Percentiles rank a stretch among this genome's conserved stretches.
Conservation (phyloP, 2,329 filamentous ascomycete species). For the Myriosclerotinia scirpicola region DNA sequence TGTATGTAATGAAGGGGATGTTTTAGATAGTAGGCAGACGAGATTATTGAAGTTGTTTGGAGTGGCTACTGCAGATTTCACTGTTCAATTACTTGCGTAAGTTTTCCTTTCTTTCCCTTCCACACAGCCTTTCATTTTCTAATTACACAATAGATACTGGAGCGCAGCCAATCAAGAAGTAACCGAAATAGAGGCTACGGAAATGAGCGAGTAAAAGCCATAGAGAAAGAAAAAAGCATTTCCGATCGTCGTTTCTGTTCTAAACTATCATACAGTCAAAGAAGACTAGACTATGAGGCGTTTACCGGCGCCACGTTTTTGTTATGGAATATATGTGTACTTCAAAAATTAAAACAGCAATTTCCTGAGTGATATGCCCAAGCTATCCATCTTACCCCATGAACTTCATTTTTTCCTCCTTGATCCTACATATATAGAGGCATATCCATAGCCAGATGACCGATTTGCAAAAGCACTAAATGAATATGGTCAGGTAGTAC, state of each 20-base stretch:
- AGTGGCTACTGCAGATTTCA: slow-evolving; percentile 87
- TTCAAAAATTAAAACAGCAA: slow-evolving; percentile 36
- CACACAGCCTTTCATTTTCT: slow-evolving; percentile 18
- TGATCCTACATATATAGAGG: slow-evolving; percentile 40
- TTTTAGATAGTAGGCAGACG: slow-evolving; percentile 87
- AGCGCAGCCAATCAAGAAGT: slow-evolving; percentile 58
- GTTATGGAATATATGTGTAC: slow-evolving; percentile 24
- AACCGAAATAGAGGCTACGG: slow-evolving; percentile 54
- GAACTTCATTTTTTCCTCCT: slow-evolving; percentile 23
- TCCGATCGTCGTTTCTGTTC: slow-evolving; percentile 20
- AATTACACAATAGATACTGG: slow-evolving; percentile 55
- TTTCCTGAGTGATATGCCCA: slow-evolving; percentile 32
- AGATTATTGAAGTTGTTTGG: slow-evolving; percentile 92
- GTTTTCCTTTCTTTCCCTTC: slow-evolving; percentile 33
- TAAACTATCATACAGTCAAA: slow-evolving; percentile 40
- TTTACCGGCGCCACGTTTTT: slow-evolving; percentile 40
- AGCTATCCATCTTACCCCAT: slow-evolving; percentile 37
- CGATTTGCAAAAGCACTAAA: slow-evolving; percentile 27
- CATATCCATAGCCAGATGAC: slow-evolving; percentile 20
- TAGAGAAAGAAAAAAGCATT: slow-evolving; percentile 28
- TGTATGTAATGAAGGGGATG: slow-evolving; percentile 81
- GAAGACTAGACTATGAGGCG: slow-evolving; percentile 35
- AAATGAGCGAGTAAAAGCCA: slow-evolving; percentile 41
- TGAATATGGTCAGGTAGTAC: slow-evolving; percentile 37
- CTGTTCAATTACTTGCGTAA: slow-evolving; percentile 73